Conservation (phyloP, 257 asterid species). For the Fraxinus cuspidata region DNA sequence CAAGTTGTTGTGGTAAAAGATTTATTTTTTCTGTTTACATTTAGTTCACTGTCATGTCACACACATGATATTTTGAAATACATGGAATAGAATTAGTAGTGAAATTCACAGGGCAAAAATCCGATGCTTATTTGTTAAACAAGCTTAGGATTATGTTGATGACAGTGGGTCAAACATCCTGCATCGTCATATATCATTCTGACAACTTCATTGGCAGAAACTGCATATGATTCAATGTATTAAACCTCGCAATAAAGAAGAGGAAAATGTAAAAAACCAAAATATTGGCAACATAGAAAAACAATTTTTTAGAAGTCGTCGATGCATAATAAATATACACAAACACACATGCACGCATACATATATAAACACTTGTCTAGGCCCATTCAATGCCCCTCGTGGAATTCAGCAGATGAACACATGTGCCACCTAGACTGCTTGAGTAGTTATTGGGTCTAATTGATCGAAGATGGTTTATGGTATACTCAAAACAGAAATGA, state of each 20-base stretch:
- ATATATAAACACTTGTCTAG: neutral
- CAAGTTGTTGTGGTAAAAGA: neutral
- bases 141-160: neutral
- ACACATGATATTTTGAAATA: neutral
- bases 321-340: neutral
- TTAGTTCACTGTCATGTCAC: constrained; percentile 7
- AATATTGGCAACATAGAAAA: neutral
- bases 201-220: neutral
- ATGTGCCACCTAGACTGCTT: neutral
- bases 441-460: neutral
- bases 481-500: neutral
- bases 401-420: neutral
- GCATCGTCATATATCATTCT: neutral
- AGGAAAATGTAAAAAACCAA: neutral
- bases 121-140: neutral
- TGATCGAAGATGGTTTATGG: neutral
- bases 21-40: neutral
- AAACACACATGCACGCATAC: neutral
- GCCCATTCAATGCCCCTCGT: neutral
- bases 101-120: neutral
- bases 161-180: neutral
- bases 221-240: neutral
- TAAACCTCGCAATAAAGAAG: neutral
- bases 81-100: neutral
- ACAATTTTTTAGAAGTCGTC: neutral